These are phyloP conservation scores for Lepidium africanum DNA, from an alignment of 345 rosid species.

Conservation along the genomic window DNA sequence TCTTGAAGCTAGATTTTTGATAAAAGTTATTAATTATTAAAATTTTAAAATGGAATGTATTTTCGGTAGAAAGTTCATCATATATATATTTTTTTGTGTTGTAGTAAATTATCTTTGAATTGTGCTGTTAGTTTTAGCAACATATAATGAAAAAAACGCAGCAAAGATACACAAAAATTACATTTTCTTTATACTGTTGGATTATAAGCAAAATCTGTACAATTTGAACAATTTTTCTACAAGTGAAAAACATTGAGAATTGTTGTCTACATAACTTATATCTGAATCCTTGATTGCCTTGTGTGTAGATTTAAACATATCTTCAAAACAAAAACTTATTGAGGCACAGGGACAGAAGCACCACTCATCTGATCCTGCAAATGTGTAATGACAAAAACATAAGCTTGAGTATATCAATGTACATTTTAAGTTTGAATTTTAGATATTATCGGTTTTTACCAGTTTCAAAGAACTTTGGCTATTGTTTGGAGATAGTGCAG, in stretches of 20 bases:
- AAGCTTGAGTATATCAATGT: not conserved
- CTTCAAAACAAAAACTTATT: not conserved
- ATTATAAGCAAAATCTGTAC: constrained; percentile 1
- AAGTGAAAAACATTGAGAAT: not conserved
- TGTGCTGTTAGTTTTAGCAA: too few species aligned
- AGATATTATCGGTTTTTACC: constrained; percentile 25
- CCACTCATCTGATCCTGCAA: constrained; percentile 24
- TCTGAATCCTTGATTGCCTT: not conserved
- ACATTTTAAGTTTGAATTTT: not conserved
- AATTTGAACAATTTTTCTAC: constrained; percentile 15
- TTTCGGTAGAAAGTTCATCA: too few species aligned
- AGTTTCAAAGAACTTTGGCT: constrained; percentile 32
- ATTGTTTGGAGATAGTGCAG: constrained; percentile 18
- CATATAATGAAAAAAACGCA: too few species aligned
- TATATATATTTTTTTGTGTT: too few species aligned
- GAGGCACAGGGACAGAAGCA: constrained; percentile 20
- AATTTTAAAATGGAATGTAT: too few species aligned
- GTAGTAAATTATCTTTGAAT: too few species aligned
- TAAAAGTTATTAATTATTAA: too few species aligned
- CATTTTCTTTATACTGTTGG: not conserved
- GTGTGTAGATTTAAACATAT: not conserved
- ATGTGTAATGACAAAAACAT: not conserved
- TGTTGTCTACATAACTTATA: not conserved
- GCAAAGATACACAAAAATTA: too few species aligned
- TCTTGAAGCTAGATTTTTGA: too few species aligned